Evolutionary conservation across 2,329 filamentous ascomycete genomes (phyloP).

Genomic region (Penicillium sp.): DNA sequence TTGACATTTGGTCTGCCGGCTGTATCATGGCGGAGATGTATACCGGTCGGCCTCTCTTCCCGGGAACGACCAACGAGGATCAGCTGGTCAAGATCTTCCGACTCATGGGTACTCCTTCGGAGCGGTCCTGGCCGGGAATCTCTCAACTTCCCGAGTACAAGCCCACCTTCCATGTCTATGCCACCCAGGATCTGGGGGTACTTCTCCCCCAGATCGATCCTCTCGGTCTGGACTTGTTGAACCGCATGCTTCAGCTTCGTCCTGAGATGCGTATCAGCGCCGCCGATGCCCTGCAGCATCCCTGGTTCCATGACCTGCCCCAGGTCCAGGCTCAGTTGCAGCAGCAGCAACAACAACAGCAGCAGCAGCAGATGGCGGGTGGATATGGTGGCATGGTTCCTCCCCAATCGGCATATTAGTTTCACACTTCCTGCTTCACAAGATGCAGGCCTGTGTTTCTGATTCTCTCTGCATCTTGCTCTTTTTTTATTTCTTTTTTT

Average conservation of each 20-base stretch:
- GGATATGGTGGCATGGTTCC: conserved; percentile 36
- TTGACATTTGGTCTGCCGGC: conserved; percentile 98
- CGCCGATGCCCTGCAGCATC: conserved; percentile 76
- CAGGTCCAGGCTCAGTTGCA: conserved; percentile 50
- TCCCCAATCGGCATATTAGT: conserved; percentile 33
- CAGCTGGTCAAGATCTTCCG: conserved; percentile 96
- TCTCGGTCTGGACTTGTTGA: conserved; percentile 77
- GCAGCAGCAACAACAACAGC: conserved; percentile 31
- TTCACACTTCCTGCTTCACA: not conserved
- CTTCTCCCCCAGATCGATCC: conserved; percentile 89
- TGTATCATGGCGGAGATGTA: conserved; percentile 99
- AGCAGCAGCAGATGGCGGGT: conserved; percentile 31
- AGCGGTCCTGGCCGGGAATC: conserved; percentile 92
- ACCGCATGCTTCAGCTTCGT: conserved; percentile 84
- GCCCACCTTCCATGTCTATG: conserved; percentile 86
- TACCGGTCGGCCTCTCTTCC: conserved; percentile 89
- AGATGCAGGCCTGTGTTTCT: too few relatives aligned
- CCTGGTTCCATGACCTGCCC: conserved; percentile 73
- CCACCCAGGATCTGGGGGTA: conserved; percentile 78
- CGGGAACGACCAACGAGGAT: conserved; percentile 96
- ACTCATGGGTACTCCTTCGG: conserved; percentile 95
- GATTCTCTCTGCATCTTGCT: too few relatives aligned
- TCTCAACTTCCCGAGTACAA: conserved; percentile 97
- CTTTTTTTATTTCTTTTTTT: too few relatives aligned
- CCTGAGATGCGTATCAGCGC: conserved; percentile 90